phyloP scores from a whole-genome alignment of 2,329 filamentous ascomycete species.

The Chaetomium sp. region DNA sequence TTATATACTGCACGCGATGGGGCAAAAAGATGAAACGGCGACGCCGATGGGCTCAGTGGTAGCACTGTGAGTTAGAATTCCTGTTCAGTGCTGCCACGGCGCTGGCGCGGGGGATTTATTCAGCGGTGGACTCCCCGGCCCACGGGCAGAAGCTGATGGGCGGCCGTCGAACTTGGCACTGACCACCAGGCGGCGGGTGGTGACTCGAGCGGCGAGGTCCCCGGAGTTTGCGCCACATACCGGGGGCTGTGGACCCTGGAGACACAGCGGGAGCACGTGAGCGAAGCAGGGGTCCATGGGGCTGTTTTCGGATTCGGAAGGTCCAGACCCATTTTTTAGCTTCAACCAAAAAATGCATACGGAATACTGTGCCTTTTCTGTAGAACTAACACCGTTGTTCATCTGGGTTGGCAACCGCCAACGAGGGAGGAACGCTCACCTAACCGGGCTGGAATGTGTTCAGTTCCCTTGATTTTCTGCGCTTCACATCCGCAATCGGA shows the following conservation, averaged over 20 bases:
- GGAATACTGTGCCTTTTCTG: not conserved
- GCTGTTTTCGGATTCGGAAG: too few relatives aligned
- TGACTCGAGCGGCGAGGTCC: conserved; percentile 29
- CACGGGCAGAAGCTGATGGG: conserved; percentile 27
- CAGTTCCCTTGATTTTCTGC: not conserved
- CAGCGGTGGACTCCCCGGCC: conserved; percentile 4
- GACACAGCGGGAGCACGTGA: too few relatives aligned
- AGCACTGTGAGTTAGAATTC: not conserved
- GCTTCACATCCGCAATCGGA: too few relatives aligned
- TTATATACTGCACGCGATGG: not conserved
- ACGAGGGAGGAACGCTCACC: not conserved
- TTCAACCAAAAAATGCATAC: conserved; percentile 1
- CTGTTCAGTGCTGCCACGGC: not conserved
- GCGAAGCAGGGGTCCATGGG: too few relatives aligned
- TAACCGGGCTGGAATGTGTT: not conserved
- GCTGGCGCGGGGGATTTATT: conserved; percentile 16
- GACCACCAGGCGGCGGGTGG: conserved; percentile 9
- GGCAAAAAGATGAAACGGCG: conserved; percentile 7
- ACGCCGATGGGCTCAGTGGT: not conserved
- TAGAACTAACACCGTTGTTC: not conserved
- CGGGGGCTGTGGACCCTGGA: conserved; percentile 14
- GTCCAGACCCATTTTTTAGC: not conserved
- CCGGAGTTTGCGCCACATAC: conserved; percentile 13
- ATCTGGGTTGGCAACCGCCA: too few relatives aligned
- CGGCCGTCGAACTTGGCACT: conserved; percentile 23